These are phyloP conservation scores for Cucurbita maxima DNA, from an alignment of 306 rosid genomes.

Conservation along the genomic window DNA sequence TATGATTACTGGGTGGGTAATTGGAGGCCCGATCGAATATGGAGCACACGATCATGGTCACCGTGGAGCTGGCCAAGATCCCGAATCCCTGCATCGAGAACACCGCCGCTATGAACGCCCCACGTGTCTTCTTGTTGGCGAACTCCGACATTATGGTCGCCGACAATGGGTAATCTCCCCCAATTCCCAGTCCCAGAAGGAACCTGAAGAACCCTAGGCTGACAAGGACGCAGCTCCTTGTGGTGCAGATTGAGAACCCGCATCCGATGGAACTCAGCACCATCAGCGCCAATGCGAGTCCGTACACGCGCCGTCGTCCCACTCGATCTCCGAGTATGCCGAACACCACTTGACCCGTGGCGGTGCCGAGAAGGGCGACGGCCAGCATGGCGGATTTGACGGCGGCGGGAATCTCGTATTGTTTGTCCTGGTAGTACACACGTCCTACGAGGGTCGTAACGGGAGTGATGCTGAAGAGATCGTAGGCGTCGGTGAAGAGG, in stretches of 20 bases:
- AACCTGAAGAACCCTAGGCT: slow-evolving; percentile 59
- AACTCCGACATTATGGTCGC: slow-evolving; percentile 84
- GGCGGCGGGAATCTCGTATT: background rate
- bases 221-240: slow-evolving; percentile 27
- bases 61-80: slow-evolving; percentile 44
- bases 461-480: slow-evolving; percentile 49
- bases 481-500: slow-evolving; percentile 66
- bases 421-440: slow-evolving; percentile 18
- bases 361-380: slow-evolving; percentile 36
- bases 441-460: slow-evolving; percentile 37
- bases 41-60: slow-evolving; percentile 37
- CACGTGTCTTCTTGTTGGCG: slow-evolving; percentile 64
- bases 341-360: slow-evolving; percentile 40
- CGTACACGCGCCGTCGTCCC: slow-evolving; percentile 53
- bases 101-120: slow-evolving; percentile 71
- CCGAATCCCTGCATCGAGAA: slow-evolving; percentile 85
- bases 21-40: slow-evolving; percentile 16
- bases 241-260: slow-evolving; percentile 51
- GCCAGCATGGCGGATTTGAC: slow-evolving; percentile 25
- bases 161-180: slow-evolving; percentile 75
- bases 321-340: slow-evolving; percentile 48
- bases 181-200: slow-evolving; percentile 56
- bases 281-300: slow-evolving; percentile 41
- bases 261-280: slow-evolving; percentile 36
- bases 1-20: background rate